A percentile compares a stretch with the other conserved stretches of the same genome.
Conservation (phyloP, 1,139 yeast genomes). For the Blastobotrys apis region DNA sequence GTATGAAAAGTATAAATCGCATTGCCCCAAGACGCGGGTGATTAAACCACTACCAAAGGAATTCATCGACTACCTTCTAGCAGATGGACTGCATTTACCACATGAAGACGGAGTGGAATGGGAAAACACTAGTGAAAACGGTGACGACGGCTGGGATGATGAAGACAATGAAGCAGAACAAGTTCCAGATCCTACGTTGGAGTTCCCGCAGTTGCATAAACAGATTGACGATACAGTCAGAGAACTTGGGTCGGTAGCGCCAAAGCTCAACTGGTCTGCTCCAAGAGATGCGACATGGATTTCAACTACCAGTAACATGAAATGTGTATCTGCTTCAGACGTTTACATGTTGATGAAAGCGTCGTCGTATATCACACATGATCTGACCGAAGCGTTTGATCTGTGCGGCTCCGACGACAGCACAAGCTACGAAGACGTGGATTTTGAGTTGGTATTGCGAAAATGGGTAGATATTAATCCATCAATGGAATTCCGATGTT, state of each 20-base stretch:
- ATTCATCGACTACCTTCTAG: constrained; percentile 64
- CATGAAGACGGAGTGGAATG: constrained; percentile 29
- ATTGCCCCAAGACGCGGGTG: constrained; percentile 51
- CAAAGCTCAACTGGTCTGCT: constrained; percentile 94
- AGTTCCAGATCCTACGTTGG: constrained; percentile 37
- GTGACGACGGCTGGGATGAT: constrained; percentile 62
- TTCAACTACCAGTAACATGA: constrained; percentile 66
- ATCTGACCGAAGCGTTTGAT: constrained; percentile 68
- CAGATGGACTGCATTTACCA: constrained; percentile 76
- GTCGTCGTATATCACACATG: constrained; percentile 84
- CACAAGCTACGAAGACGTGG: constrained; percentile 23
- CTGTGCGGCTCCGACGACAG: constrained; percentile 25
- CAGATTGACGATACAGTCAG: constrained; percentile 43
- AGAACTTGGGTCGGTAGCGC: constrained; percentile 60
- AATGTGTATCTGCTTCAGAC: constrained; percentile 67
- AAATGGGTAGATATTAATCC: constrained; percentile 83
- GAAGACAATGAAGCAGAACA: constrained; percentile 53
- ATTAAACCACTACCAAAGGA: constrained; percentile 60
- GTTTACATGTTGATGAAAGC: constrained; percentile 75
- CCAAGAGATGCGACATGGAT: constrained; percentile 97
- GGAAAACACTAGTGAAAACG: constrained; percentile 35
- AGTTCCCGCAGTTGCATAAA: constrained; percentile 58
- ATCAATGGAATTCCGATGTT: constrained; percentile 84
- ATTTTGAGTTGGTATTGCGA: constrained; percentile 65
- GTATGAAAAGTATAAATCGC: constrained; percentile 53